A percentile compares a stretch with the other conserved stretches of the same genome.
Evolutionary conservation across 768 basidiomycete species (phyloP).

Genomic region (Fomitopsis serialis): DNA sequence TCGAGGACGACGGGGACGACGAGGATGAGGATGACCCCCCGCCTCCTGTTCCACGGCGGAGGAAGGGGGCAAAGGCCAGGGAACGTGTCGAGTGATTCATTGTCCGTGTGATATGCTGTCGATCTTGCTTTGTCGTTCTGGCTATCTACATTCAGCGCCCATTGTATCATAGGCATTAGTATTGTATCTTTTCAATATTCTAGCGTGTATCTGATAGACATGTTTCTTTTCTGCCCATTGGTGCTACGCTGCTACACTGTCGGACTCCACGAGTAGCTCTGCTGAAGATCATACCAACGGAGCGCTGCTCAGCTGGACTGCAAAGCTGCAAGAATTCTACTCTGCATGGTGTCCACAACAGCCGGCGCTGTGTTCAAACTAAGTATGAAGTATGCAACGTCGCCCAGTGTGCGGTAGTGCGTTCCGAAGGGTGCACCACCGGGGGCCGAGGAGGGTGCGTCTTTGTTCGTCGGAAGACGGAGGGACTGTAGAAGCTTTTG

Average conservation of each 20-base stretch:
- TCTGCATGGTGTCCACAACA: slow-evolving; percentile 56
- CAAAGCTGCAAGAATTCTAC: slow-evolving; percentile 35
- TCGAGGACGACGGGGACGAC: slow-evolving; percentile 21
- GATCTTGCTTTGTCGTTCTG: not conserved
- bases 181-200: not conserved
- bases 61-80: not conserved
- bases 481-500: slow-evolving; percentile 54
- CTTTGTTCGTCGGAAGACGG: slow-evolving; percentile 20
- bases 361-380: slow-evolving; percentile 66
- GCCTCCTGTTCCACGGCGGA: not conserved
- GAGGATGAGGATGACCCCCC: not conserved
- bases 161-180: not conserved
- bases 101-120: not conserved
- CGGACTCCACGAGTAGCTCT: too few species aligned
- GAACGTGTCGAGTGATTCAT: not conserved
- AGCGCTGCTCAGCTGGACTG: too few species aligned
- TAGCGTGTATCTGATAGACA: not conserved
- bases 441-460: slow-evolving; percentile 36
- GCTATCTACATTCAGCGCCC: not conserved
- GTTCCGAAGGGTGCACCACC: slow-evolving; percentile 59
- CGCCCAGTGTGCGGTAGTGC: slow-evolving; percentile 85
- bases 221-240: not conserved
- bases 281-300: too few species aligned
- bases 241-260: too few species aligned
- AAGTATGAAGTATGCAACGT: slow-evolving; percentile 90